Evolutionary conservation across 129 eudicot genomes (phyloP).

Genomic region (Chrysanthemum makinoi): DNA sequence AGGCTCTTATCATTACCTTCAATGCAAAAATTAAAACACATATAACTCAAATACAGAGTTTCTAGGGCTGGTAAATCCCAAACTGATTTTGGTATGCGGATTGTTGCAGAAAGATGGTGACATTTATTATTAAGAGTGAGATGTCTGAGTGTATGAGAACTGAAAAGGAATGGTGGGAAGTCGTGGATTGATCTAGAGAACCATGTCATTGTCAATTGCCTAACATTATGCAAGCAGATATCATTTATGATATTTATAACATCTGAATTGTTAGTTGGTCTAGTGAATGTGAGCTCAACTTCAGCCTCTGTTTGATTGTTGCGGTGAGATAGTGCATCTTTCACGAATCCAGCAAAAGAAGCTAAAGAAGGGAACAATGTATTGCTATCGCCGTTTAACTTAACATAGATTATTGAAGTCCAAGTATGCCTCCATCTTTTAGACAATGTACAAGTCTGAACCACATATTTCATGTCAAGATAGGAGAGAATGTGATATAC

Average conservation of each 20-base stretch:
- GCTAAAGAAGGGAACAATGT: background rate
- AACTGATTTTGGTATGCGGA: background rate
- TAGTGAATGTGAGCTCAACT: constrained; percentile 13
- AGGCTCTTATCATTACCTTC: background rate
- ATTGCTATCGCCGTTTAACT: background rate
- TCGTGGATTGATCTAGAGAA: background rate
- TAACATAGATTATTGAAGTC: background rate
- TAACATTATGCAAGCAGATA: constrained; percentile 18
- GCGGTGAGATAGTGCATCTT: constrained; percentile 5
- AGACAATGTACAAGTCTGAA: constrained; percentile 20
- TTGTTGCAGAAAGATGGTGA: too few relatives aligned
- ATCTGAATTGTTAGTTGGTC: background rate
- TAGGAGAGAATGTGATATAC: constrained; percentile 20
- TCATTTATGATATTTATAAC: constrained; percentile 7
- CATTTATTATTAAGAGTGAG: constrained; percentile 3
- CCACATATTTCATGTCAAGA: constrained; percentile 8
- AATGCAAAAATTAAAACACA: background rate
- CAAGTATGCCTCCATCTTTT: constrained; percentile 17
- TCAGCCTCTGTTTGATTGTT: background rate
- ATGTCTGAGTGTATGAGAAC: constrained; percentile 17
- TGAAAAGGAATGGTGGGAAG: constrained; percentile 8
- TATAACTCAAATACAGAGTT: background rate
- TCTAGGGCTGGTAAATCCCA: constrained; percentile 7
- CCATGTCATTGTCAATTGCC: constrained; percentile 7
- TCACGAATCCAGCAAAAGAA: constrained; percentile 11